These are phyloP conservation scores for Cerioporus squamosus DNA, from an alignment of 1,284 basidiomycete genomes.

Conservation along the genomic window DNA sequence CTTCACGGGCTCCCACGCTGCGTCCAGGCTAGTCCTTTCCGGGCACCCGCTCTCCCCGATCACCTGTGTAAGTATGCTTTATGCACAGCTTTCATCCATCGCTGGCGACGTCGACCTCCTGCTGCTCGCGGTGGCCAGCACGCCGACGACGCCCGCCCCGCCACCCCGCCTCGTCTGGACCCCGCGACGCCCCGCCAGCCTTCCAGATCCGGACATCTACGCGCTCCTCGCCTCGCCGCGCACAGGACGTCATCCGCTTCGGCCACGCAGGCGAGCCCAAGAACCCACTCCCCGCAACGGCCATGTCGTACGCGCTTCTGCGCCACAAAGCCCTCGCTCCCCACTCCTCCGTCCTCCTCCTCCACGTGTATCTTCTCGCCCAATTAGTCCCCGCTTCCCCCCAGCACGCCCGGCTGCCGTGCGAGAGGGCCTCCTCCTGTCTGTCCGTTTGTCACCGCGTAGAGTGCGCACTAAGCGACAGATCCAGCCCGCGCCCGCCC, in stretches of 20 bases:
- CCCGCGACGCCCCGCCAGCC: conserved; percentile 11
- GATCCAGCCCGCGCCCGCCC: too few relatives aligned
- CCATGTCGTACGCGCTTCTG: conserved; percentile 13
- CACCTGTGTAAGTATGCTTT: conserved; percentile 21
- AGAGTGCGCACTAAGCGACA: too few relatives aligned
- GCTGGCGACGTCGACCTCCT: neutral
- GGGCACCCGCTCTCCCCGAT: conserved; percentile 25
- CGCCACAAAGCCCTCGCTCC: conserved; percentile 24
- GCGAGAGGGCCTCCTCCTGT: neutral
- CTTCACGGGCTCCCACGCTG: conserved; percentile 25
- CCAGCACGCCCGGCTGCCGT: neutral
- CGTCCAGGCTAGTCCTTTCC: conserved; percentile 15
- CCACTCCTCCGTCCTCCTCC: conserved; percentile 13
- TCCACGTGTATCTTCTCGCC: conserved; percentile 2
- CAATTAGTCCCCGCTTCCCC: conserved; percentile 3
- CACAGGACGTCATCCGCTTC: neutral
- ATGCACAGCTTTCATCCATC: conserved; percentile 15
- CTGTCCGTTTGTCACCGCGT: too few relatives aligned
- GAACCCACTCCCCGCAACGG: neutral
- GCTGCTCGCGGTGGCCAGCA: neutral
- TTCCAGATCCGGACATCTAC: too few relatives aligned
- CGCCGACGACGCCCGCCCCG: neutral
- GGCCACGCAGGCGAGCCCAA: neutral
- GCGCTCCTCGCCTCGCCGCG: too few relatives aligned
- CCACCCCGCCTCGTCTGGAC: conserved; percentile 1